Evolutionary conservation across 2,329 filamentous ascomycete species (phyloP).

Genomic region (Macroventuria anomochaeta): DNA sequence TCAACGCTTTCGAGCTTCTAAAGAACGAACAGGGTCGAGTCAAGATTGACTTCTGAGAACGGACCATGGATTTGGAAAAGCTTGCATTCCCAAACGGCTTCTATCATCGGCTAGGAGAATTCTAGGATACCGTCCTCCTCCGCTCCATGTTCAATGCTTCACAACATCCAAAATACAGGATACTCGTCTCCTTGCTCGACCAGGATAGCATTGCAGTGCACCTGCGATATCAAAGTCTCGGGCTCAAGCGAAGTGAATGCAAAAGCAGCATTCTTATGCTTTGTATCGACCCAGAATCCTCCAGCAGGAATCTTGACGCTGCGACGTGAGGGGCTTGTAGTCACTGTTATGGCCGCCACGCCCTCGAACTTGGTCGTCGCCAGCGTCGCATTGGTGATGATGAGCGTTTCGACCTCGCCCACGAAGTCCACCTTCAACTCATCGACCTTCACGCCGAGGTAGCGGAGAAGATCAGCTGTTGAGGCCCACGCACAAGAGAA

Average conservation of each 20-base stretch:
- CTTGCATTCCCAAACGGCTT: too few relatives aligned
- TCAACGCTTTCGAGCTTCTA: constrained; percentile 6
- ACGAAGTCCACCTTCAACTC: background rate
- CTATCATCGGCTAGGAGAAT: too few relatives aligned
- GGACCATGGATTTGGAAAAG: too few relatives aligned
- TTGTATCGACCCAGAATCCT: background rate
- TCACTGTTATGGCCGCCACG: background rate
- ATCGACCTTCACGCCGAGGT: background rate
- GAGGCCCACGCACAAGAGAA: background rate
- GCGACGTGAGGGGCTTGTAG: background rate
- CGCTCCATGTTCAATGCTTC: background rate
- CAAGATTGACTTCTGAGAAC: background rate
- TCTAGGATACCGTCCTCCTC: too few relatives aligned
- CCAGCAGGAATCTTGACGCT: background rate
- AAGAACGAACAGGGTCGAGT: background rate
- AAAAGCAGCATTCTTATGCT: background rate
- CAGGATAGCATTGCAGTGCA: background rate
- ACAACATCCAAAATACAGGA: background rate
- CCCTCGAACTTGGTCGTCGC: background rate
- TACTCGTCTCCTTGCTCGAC: background rate
- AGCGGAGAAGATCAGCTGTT: background rate
- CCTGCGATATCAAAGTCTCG: background rate
- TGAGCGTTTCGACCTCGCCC: background rate
- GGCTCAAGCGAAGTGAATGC: too few relatives aligned
- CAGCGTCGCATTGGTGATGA: too few relatives aligned